Conservation (phyloP, 2,329 filamentous ascomycete genomes). For the Lasiodiplodia theobromae region DNA sequence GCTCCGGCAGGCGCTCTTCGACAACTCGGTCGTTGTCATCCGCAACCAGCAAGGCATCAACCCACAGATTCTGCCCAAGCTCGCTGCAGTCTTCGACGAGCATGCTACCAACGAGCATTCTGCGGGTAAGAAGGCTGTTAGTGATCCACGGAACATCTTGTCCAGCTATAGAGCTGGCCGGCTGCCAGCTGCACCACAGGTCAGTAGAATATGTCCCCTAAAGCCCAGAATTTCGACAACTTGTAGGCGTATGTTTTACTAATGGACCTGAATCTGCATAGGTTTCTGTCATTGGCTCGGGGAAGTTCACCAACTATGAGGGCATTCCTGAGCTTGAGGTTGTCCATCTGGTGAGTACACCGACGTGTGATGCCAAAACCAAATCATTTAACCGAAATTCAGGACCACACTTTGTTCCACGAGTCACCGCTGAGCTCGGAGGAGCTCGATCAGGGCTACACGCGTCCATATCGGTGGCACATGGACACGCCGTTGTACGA, state of each 20-base stretch:
- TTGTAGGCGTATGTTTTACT: too few relatives aligned
- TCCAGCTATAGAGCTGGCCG: slow-evolving; percentile 26
- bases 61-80: slow-evolving; percentile 31
- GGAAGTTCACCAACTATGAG: slow-evolving; percentile 33
- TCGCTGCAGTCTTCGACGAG: slow-evolving; percentile 34
- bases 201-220: too few relatives aligned
- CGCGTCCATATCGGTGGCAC: slow-evolving; percentile 41
- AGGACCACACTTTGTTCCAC: slow-evolving; percentile 42
- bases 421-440: slow-evolving; percentile 34
- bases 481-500: slow-evolving; percentile 42
- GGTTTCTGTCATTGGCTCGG: slow-evolving; percentile 35
- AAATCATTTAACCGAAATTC: neutral
- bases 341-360: slow-evolving; percentile 32
- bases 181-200: slow-evolving; percentile 32
- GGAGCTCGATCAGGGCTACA: slow-evolving; percentile 34
- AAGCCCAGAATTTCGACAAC: too few relatives aligned
- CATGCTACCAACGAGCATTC: slow-evolving; percentile 34
- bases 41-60: slow-evolving; percentile 33
- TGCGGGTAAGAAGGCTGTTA: slow-evolving; percentile 34
- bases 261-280: neutral
- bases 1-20: slow-evolving; percentile 32
- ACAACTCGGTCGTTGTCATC: slow-evolving; percentile 34
- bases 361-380: neutral
- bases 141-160: slow-evolving; percentile 31
- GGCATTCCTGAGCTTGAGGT: slow-evolving; percentile 33